Evolutionary conservation across 257 asterid genomes (phyloP), one percentile per base, ranked within the genome.

Genomic region (Fraxinus pennsylvanica): DNA sequence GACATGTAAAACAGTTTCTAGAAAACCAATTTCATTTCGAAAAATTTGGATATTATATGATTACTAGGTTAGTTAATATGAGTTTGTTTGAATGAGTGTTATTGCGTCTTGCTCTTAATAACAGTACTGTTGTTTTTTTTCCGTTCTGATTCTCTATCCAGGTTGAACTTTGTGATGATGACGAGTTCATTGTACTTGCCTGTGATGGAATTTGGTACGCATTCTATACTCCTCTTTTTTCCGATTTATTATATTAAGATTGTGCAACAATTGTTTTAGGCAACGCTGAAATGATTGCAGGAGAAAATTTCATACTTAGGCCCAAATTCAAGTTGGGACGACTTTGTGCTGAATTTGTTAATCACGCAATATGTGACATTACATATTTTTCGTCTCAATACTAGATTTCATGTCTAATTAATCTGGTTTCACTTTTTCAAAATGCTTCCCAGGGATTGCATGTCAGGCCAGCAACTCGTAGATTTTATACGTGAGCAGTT

Each of bases 191-290:
- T 74, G 86, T 87, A 75, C 78, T 87, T 73, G 91, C 91, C 74
- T 87, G 91, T 82, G 91, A 87, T 71, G 91, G 91, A 47, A 85
- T 87, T 77, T 87, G 91, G 89, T 87, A 63, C 1, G 36, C 69
- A 0, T 63, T 27, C 33, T 63, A 9, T 9, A 63, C 33, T 22
- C 69, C 19, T 10, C 2, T 22, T 22, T 21, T 39, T 57, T 17
- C 27, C 0, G 12, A 1, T 57, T 17, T n/a, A 57, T 57, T 57
- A 57, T 57, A 57, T 57, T 57, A 57, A 19, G 10, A 15, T 57
- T 7, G 12, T 57, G 66, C 27, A 57, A 57, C 66, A 57, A n/a
- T 57, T n/a, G 66, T 57, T 57, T 57, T n/a, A n/a, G 27, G 59
- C 66, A 57, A n/a, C 29, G 21, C 27, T 1, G 7, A 57, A 57